phyloP scores from a whole-genome alignment of 176 grass and related monocot species.

The Musa beccarii region DNA sequence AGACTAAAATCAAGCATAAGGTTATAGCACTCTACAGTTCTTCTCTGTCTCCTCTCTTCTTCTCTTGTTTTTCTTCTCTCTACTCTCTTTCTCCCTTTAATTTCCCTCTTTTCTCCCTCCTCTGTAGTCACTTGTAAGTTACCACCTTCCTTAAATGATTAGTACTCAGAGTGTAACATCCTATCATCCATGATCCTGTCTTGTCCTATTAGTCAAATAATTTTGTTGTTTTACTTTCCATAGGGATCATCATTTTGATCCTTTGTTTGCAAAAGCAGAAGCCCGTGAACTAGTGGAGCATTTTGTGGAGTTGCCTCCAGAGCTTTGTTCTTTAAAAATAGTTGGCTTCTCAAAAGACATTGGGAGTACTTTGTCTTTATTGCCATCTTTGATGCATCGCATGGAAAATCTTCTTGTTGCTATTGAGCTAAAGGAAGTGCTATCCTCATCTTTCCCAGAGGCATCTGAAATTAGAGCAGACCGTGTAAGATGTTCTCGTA shows the following conservation, averaged over 20 bases:
- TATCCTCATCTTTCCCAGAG: conserved; percentile 68
- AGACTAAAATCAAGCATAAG: no score
- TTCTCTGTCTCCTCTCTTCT: no score
- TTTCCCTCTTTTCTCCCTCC: no score
- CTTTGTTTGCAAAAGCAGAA: conserved; percentile 27
- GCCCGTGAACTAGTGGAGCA: conserved; percentile 46
- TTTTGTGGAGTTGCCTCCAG: conserved; percentile 86
- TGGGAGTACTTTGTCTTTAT: conserved; percentile 82
- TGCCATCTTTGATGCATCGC: conserved; percentile 88
- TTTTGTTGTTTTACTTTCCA: conserved; percentile 13
- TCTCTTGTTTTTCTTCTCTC: no score
- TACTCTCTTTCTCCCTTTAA: no score
- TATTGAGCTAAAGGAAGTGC: conserved; percentile 80
- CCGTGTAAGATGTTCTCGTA: conserved; percentile 40
- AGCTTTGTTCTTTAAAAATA: conserved; percentile 84
- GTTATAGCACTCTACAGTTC: no score
- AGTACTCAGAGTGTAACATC: background rate
- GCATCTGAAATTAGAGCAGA: conserved; percentile 65
- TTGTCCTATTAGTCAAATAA: background rate
- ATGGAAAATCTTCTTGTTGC: conserved; percentile 92
- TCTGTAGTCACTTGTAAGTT: no score
- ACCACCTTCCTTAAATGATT: no score
- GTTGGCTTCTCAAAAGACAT: conserved; percentile 93
- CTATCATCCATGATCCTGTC: background rate
- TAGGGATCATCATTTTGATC: background rate